Base-by-base conservation (phyloP, 75 land plant genomes). In the Selaginella moellendorffii region DNA sequence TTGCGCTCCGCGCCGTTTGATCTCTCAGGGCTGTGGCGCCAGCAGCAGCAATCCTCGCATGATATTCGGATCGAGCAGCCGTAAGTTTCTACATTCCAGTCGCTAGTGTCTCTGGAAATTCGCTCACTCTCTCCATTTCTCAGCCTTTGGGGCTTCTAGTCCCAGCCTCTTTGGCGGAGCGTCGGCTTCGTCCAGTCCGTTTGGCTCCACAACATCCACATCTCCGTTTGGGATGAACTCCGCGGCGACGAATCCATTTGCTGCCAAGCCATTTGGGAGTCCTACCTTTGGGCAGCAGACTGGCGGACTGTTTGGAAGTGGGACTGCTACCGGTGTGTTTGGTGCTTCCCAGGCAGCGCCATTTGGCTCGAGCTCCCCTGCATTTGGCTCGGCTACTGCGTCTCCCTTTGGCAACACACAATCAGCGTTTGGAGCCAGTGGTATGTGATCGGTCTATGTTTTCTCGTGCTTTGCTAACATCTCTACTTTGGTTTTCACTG, bases 291-390 rank as follows among this genome's bases (percentile, higher is more conserved):
- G 97, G 53, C 65, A 81, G 0, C 96, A 83, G 64, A 71, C 93
- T 24, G 85, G 87, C 8, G 61, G 79, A 54, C 64, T 81, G 23
- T 87, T 87, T 72, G 92, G 92, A 0, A 71, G 62, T 65, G 82
- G 86, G 14, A 82, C 81, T n/a, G 77, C 93, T 24, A 93, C 96
- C 26, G 96, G 91, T 25, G 90, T 86, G 1, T 95, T 95, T 78
- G 96, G 96, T 29, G 74, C 78, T 18, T 30, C 82, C 2, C 85
- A 77, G 63, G 68, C 82, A 42, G 28, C 72, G 23, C 66, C 85
- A 18, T 82, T 83, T 26, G 21, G 60, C 5, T 52, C 64, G 24
- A 71, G 82, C 2, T 53, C 63, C 24, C 71, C 84, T 63, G 65
- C 85, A 24, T 84, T 84, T 75, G 88, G 88, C 17, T 53, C 83